Percentiles rank a stretch among this genome's conserved stretches.
Conservation (phyloP, 176 grass and related monocot genomes). For the Aegilops tauschii region DNA sequence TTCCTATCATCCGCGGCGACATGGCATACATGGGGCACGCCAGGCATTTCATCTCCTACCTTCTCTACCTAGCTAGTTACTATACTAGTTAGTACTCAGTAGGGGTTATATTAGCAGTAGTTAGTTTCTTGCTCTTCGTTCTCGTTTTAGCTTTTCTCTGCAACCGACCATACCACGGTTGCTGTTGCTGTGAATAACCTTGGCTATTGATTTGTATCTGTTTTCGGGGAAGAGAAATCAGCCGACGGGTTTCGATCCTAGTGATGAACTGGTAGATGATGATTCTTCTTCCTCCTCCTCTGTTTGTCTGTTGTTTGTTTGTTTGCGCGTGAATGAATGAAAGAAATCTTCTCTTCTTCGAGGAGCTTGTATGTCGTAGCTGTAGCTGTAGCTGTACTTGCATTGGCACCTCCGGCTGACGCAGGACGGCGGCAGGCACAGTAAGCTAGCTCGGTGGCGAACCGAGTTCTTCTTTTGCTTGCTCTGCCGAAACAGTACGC, state of each 20-base stretch:
- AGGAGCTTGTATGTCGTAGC: neutral
- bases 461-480: neutral
- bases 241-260: neutral
- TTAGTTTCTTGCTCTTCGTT: neutral
- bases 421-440: neutral
- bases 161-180: neutral
- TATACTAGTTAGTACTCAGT: no score
- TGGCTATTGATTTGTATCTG: slow-evolving; percentile 24
- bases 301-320: neutral
- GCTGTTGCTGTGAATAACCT: slow-evolving; percentile 20
- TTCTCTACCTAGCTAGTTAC: neutral
- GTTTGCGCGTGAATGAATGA: neutral
- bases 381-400: neutral
- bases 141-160: neutral
- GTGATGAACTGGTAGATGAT: neutral
- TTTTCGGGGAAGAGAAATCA: neutral
- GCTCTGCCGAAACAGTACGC: neutral
- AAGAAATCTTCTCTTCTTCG: neutral
- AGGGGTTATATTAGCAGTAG: neutral
- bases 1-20: neutral
- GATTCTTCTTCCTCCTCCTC: neutral
- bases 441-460: neutral
- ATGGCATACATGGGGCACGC: slow-evolving; percentile 58
- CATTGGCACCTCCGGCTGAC: neutral
- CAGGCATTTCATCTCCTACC: slow-evolving; percentile 50